Evolutionary conservation across 768 basidiomycete genomes (phyloP), one percentile per base, ranked within the genome.

Genomic region (Boletus tomentosulus): DNA sequence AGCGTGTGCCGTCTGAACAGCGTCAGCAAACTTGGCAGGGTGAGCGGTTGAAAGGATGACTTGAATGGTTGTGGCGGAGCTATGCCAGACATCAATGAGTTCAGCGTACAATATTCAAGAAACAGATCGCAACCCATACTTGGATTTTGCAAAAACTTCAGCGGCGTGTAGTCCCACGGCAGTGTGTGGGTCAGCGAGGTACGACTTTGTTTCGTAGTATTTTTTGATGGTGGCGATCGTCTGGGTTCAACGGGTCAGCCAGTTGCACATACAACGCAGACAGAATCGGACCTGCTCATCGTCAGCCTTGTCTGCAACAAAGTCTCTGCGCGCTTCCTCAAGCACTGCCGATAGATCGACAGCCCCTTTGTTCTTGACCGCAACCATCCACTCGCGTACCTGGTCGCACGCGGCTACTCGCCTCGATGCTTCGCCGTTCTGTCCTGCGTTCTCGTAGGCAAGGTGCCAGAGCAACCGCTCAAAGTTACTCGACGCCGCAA

Each of bases 401-500:
- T 75, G 81, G 44, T 71, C 66, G 53, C 87, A 82, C 27, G 95
- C 86, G 44, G 72, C 71, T 22, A 64, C 62, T 57, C 75, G 73
- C 53, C 51, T 63, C 46, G 54, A 47, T 31, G 59, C 25, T 7
- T 61, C 62, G 15, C 62, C 70, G 19, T 63, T 74, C 55, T 62
- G 72, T 42, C 64, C 66, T 9, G 73, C 71, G 33, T 78, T 77
- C 63, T 92, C 92, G 55, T 82, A 82, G 2, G 93, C 94, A 50
- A 98, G 87, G 71, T 98, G 97, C 90, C 91, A 98, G 44, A 98
- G 75, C 55, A 99, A 71, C 46, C 97, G 79, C 75, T 99, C 97
- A 65, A 99, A 99, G 76, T 99, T 99, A 67, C 89, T 93, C 38
- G 96, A 98, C 3, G 98, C 86, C 46, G 96, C 79, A 62, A 99